Percentiles rank a stretch among this genome's conserved stretches.
Conservation (phyloP, 192 early-diverging fungal species). For the Chytriomyces sp. region DNA sequence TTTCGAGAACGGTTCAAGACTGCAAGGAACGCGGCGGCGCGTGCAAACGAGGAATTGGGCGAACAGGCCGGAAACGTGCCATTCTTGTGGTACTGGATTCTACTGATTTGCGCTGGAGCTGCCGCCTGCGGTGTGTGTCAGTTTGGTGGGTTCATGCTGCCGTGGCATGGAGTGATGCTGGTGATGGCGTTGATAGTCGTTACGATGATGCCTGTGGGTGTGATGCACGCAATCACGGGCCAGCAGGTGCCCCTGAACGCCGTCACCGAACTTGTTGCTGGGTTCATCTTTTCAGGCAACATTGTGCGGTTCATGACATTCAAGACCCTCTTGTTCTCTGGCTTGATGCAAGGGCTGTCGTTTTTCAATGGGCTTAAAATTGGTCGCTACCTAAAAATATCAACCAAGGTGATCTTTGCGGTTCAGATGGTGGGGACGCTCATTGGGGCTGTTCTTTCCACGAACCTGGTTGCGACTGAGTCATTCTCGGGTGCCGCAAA, state of each 20-base stretch:
- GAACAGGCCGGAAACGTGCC: slow-evolving; percentile 66
- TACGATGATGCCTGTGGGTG: slow-evolving; percentile 79
- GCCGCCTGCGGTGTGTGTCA: slow-evolving; percentile 48
- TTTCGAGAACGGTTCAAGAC: background rate
- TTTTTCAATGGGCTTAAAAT: slow-evolving; percentile 77
- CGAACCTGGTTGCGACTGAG: slow-evolving; percentile 1
- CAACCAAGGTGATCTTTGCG: slow-evolving; percentile 31
- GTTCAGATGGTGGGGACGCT: slow-evolving; percentile 76
- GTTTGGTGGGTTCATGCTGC: slow-evolving; percentile 42
- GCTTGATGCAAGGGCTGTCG: slow-evolving; percentile 75
- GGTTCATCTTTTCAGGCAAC: slow-evolving; percentile 78
- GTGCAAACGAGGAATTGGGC: slow-evolving; percentile 71
- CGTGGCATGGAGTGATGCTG: slow-evolving; percentile 66
- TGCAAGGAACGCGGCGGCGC: background rate
- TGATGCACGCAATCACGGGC: slow-evolving; percentile 84
- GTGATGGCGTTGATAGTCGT: slow-evolving; percentile 63
- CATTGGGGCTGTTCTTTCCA: slow-evolving; percentile 56
- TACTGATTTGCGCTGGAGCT: slow-evolving; percentile 43
- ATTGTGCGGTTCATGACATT: slow-evolving; percentile 83
- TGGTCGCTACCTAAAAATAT: slow-evolving; percentile 77
- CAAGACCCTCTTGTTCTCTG: slow-evolving; percentile 84
- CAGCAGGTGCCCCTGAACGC: slow-evolving; percentile 80
- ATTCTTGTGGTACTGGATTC: slow-evolving; percentile 56
- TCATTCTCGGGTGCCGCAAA: slow-evolving; percentile 30
- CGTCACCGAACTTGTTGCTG: slow-evolving; percentile 83